Base-by-base conservation (phyloP, 2,329 filamentous ascomycete species). In the Cytospora leucostoma region DNA sequence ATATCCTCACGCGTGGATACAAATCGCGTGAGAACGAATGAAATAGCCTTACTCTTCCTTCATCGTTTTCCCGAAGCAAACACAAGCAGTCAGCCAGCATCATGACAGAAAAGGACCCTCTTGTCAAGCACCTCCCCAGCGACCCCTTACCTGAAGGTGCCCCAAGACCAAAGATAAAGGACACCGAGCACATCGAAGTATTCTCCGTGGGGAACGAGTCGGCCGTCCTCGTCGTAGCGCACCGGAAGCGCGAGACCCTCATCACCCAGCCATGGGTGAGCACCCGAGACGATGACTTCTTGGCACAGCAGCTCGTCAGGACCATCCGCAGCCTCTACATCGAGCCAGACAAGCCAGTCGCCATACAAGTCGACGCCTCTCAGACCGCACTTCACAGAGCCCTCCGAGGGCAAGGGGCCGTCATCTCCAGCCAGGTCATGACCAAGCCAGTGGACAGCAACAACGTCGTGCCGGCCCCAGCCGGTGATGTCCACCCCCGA, bases 261-360 rank as follows among this genome's bases (percentile, higher is more conserved):
- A 38, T 59, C 40, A 38, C 33, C 17, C 27, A 59, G 6, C n/a
- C 56, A 12, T 59, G 44, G 56, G 44, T 59, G 15, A 59, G 56
- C 27, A 15, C 7, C 33, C 47, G 5, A 17, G 27, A 59, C 19
- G 56, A 59, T 12, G 33, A 13, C 3, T 33, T 35, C 10, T 44
- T 59, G 12, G 56, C 56, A n/a, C 17, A 10, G 17, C n/a, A 34
- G n/a, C 13, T 59, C 15, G 12, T 59, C 56, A 8, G 51, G 32
- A 32, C 32, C 17, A 59, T 51, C 17, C 44, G 44, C 32, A n/a
- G 11, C 10, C 56, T 34, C 10, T 47, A 50, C 44, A 12, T 27
- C 27, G 17, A 12, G 27, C 56, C 56, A 15, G 33, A 38, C 7
- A 50, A 51, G n/a, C 56, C 33, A 1, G 13, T 59, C 44, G 2